phyloP scores from a whole-genome alignment of 2,329 filamentous ascomycete species.

The Metarhizium guizhouense region DNA sequence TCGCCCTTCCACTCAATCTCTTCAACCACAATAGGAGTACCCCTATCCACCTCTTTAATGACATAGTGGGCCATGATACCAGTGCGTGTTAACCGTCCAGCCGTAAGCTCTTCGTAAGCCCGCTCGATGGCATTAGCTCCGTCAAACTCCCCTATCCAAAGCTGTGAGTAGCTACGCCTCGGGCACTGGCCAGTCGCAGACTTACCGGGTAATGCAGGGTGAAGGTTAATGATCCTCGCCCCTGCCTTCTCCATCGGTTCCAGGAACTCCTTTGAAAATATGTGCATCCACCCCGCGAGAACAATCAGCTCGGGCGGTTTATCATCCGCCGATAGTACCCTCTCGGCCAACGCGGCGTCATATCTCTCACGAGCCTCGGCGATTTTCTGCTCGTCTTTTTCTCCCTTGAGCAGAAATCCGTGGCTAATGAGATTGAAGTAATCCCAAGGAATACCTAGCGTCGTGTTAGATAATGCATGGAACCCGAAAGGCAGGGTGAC shows the following conservation, averaged over 20 bases:
- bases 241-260: conserved; percentile 52
- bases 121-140: conserved; percentile 70
- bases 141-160: conserved; percentile 55
- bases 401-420: conserved; percentile 50
- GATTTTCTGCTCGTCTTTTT: conserved; percentile 47
- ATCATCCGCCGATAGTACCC: conserved; percentile 42
- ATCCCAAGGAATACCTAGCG: conserved; percentile 54
- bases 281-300: conserved; percentile 82
- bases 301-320: conserved; percentile 66
- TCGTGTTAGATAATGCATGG: not conserved
- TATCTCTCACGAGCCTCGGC: conserved; percentile 56
- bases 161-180: conserved; percentile 3
- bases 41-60: conserved; percentile 70
- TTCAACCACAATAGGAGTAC: conserved; percentile 49
- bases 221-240: conserved; percentile 71
- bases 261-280: conserved; percentile 63
- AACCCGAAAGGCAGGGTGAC: not conserved
- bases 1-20: conserved; percentile 54
- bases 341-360: conserved; percentile 63
- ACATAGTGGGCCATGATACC: conserved; percentile 91
- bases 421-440: conserved; percentile 77
- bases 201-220: conserved; percentile 57
- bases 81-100: conserved; percentile 56
- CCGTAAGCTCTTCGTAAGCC: conserved; percentile 64
- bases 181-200: not conserved